phyloP scores from a whole-genome alignment of 352 stramenopile genomes.

The Pythium dissimile region DNA sequence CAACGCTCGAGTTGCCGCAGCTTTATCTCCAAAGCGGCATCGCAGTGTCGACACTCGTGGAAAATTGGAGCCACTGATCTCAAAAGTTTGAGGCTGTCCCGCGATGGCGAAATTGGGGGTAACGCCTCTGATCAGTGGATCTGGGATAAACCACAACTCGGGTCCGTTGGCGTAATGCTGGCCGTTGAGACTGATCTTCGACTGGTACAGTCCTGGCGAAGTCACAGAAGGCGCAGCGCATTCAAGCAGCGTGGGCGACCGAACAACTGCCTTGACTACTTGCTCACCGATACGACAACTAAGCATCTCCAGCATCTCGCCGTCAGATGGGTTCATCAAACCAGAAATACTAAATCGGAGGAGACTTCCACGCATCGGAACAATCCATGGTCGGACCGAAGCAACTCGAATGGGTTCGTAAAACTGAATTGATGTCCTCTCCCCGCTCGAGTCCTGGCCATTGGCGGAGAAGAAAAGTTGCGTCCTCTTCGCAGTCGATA shows the following conservation, averaged over 20 bases:
- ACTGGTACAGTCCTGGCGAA: not conserved
- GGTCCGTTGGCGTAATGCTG: slow-evolving; percentile 10
- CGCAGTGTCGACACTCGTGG: slow-evolving; percentile 33
- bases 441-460: not conserved
- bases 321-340: not conserved
- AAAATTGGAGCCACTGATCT: slow-evolving; percentile 33
- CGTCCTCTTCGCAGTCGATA: not conserved
- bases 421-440: not conserved
- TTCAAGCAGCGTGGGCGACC: not conserved
- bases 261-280: not conserved
- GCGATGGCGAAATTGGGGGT: not conserved
- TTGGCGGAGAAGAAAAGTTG: slow-evolving; percentile 7
- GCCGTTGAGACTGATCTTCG: slow-evolving; percentile 15
- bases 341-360: not conserved
- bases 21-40: slow-evolving; percentile 39
- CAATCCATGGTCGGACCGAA: not conserved
- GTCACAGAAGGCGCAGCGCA: not conserved
- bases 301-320: not conserved
- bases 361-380: not conserved
- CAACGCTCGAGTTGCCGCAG: not conserved
- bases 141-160: slow-evolving; percentile 1
- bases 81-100: not conserved
- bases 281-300: slow-evolving; percentile 8
- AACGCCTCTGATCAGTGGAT: not conserved
- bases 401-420: not conserved